Percentiles rank a stretch among this genome's conserved stretches.
Evolutionary conservation across 192 early-diverging fungal genomes (phyloP).

Genomic region (Backusella australiensis): DNA sequence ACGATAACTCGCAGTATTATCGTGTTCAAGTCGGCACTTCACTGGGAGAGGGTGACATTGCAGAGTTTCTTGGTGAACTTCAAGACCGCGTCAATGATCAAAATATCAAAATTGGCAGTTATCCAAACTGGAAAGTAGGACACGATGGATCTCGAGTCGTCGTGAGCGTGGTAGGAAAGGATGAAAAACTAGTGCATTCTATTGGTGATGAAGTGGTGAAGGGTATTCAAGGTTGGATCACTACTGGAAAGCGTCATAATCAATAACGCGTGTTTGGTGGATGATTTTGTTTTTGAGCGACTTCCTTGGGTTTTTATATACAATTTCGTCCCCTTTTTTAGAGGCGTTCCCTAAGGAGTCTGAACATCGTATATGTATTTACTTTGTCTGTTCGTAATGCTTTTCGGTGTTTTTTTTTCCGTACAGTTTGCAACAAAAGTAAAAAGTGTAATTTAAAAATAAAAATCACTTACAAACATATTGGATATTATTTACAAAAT

Average conservation of each 20-base stretch:
- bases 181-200: slow-evolving; percentile 34
- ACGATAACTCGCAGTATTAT: slow-evolving; percentile 23
- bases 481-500: neutral
- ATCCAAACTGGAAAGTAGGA: slow-evolving; percentile 45
- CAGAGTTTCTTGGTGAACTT: slow-evolving; percentile 31
- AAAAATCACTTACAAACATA: too few species aligned
- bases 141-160: slow-evolving; percentile 37
- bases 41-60: slow-evolving; percentile 46
- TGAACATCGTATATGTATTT: too few species aligned
- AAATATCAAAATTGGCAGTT: slow-evolving; percentile 52
- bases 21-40: slow-evolving; percentile 46
- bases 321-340: too few species aligned
- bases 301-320: neutral
- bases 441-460: too few species aligned
- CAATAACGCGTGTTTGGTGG: neutral
- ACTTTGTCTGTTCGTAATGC: too few species aligned
- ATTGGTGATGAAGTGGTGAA: slow-evolving; percentile 24
- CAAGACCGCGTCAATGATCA: slow-evolving; percentile 30
- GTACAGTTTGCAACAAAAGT: too few species aligned
- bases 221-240: slow-evolving; percentile 27
- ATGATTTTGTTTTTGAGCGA: neutral
- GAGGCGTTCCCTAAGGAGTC: too few species aligned
- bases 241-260: neutral
- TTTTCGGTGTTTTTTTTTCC: too few species aligned
- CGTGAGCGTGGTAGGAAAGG: slow-evolving; percentile 52